These are phyloP conservation scores for Pseudocercospora fijiensis DNA, from an alignment of 2,329 filamentous ascomycete species.

Conservation along the genomic window DNA sequence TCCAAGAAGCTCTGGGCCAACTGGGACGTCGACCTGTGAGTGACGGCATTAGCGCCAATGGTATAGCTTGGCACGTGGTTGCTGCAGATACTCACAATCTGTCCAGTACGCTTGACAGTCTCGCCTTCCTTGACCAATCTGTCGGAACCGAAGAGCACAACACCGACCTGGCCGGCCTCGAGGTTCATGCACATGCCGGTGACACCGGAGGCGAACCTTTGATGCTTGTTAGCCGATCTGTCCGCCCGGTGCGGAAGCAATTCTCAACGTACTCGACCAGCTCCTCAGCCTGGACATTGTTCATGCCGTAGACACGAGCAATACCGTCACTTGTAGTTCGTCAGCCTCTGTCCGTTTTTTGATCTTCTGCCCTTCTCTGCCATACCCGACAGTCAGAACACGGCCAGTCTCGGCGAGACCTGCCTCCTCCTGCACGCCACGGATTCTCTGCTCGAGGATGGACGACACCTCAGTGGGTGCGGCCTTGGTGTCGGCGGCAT, in stretches of 20 bases:
- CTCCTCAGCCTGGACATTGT: constrained; percentile 99
- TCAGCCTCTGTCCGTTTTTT: constrained; percentile 16
- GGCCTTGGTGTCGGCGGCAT: constrained; percentile 91
- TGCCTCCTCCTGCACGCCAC: constrained; percentile 96
- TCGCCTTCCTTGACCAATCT: constrained; percentile 99
- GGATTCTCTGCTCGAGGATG: constrained; percentile 98
- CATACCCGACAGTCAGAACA: constrained; percentile 98
- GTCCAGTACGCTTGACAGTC: constrained; percentile 98
- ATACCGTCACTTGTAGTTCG: constrained; percentile 85
- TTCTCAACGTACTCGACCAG: constrained; percentile 84
- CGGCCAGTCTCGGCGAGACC: constrained; percentile 96
- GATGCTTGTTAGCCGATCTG: constrained; percentile 21
- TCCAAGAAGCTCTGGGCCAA: constrained; percentile 87
- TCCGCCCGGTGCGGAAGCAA: neutral
- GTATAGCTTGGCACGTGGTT: neutral
- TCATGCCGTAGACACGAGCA: constrained; percentile 98
- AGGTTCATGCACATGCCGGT: constrained; percentile 99
- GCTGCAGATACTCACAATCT: constrained; percentile 73
- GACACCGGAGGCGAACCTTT: constrained; percentile 96
- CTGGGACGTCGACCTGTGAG: constrained; percentile 85
- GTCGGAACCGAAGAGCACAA: constrained; percentile 99
- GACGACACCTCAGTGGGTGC: constrained; percentile 97
- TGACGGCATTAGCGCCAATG: constrained; percentile 14
- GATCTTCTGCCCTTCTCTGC: constrained; percentile 35
- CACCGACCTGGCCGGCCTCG: constrained; percentile 99